Conservation (phyloP, 129 eudicot genomes). For the Helichrysum umbraculigerum region DNA sequence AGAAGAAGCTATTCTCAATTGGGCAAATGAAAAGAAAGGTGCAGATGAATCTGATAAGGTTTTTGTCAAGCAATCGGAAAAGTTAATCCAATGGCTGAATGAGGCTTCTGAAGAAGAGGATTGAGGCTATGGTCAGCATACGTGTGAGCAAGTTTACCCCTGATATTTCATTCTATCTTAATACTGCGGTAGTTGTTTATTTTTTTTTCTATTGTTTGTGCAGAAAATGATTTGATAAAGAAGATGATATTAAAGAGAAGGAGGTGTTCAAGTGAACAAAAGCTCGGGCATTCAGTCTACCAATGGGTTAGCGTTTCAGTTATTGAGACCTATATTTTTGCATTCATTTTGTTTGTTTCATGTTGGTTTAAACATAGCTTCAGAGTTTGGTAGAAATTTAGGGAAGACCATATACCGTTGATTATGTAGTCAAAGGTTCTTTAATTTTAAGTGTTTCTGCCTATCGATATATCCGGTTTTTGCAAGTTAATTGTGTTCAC, state of each 20-base stretch:
- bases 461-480: not conserved
- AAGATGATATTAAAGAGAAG: slow-evolving; percentile 3
- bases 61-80: slow-evolving; percentile 72
- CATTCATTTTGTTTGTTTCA: slow-evolving; percentile 18
- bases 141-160: not conserved
- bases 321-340: slow-evolving; percentile 19
- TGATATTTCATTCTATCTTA: not conserved
- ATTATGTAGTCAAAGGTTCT: slow-evolving; percentile 6
- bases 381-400: slow-evolving; percentile 28
- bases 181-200: not conserved
- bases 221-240: slow-evolving; percentile 19
- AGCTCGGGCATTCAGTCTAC: not conserved
- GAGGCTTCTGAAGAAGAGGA: slow-evolving; percentile 96
- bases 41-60: slow-evolving; percentile 92
- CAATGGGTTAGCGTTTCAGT: slow-evolving; percentile 21
- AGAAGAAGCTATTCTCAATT: slow-evolving; percentile 79
- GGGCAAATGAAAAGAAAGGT: slow-evolving; percentile 87
- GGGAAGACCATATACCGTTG: slow-evolving; percentile 16
- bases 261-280: slow-evolving; percentile 19
- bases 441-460: not conserved
- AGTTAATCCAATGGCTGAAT: slow-evolving; percentile 80
- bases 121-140: slow-evolving; percentile 6
- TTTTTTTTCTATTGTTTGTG: slow-evolving; percentile 4
- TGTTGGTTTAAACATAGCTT: slow-evolving; percentile 19
- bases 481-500: not conserved